phyloP scores from a whole-genome alignment of 2,329 filamentous ascomycete species.

The Neofusicoccum kwambonambiense region DNA sequence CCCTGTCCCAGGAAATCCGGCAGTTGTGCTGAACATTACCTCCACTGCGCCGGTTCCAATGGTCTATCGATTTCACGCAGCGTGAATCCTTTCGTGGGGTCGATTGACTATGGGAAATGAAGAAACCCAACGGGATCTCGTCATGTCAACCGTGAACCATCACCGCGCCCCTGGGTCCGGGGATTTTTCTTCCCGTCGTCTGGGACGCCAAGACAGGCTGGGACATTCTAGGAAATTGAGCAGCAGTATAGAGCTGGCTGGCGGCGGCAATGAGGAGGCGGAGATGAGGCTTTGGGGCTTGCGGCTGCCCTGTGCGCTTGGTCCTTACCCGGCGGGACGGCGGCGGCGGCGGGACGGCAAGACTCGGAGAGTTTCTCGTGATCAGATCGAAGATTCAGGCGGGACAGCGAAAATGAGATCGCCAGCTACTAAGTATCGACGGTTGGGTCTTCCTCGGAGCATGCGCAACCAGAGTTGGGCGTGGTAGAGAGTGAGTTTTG shows the following conservation, averaged over 20 bases:
- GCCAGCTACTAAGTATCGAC: neutral
- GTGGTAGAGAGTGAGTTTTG: too few species aligned
- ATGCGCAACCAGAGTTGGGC: neutral
- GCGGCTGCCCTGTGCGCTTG: neutral
- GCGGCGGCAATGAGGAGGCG: neutral
- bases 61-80: too few species aligned
- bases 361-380: neutral
- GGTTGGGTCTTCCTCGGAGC: neutral
- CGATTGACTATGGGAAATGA: neutral
- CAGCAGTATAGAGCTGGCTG: neutral
- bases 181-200: neutral
- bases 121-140: neutral
- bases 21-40: too few species aligned
- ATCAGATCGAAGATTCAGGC: neutral
- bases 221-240: neutral
- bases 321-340: neutral
- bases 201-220: neutral
- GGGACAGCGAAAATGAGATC: neutral
- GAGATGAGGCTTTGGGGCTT: neutral
- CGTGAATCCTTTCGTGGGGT: neutral
- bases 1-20: too few species aligned
- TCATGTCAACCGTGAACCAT: neutral
- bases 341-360: neutral
- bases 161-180: neutral
- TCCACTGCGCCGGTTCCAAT: too few species aligned